Evolutionary conservation across 768 basidiomycete genomes (phyloP), one percentile per base, ranked within the genome.

Genomic region (Tricholoma flavovirens): DNA sequence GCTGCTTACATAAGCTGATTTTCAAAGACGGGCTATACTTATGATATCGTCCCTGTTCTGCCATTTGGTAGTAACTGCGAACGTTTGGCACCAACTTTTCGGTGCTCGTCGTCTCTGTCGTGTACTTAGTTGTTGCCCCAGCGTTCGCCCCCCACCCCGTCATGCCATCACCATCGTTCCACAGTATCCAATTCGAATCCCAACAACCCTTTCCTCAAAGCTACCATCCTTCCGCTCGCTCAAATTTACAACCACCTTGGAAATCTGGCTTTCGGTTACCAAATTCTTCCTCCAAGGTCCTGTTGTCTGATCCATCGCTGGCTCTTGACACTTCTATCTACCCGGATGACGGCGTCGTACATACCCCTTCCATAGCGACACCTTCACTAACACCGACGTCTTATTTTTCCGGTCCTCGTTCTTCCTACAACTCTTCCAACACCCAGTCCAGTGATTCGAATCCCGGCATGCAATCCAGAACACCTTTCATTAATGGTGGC

Each of bases 341-440:
- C 11, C 69, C 70, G 53, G 61, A 63, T 59, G 71, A 65, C 53
- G 72, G 66, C 55, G 66, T 69, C 58, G 65, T 69, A 21, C 71
- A 64, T 64, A 74, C 75, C n/a, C 75, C 76, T 49, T 66, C 75
- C 48, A 74, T 77, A 19, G 69, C 80, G 12, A 78, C 75, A 53
- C 67, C 80, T 36, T 75, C 82, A 1, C 74, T 83, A 54, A 77
- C 81, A 5, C 84, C 83, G 8, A 73, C 75, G 17, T 81, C 83
- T n/a, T 73, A 77, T 49, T 67, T 74, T 33, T 81, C 82, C 29
- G 83, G 84, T 71, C 80, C 81, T 54, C 81, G 88, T 53, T 87
- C 82, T 30, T 92, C 90, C 10, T 88, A 82, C 72, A 89, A 86
- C 66, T 90, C 88, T 12, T 90, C 87, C 46, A 82, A 84, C 60